phyloP scores from a whole-genome alignment of 2,329 filamentous ascomycete genomes.

The Cladophialophora carrionii region DNA sequence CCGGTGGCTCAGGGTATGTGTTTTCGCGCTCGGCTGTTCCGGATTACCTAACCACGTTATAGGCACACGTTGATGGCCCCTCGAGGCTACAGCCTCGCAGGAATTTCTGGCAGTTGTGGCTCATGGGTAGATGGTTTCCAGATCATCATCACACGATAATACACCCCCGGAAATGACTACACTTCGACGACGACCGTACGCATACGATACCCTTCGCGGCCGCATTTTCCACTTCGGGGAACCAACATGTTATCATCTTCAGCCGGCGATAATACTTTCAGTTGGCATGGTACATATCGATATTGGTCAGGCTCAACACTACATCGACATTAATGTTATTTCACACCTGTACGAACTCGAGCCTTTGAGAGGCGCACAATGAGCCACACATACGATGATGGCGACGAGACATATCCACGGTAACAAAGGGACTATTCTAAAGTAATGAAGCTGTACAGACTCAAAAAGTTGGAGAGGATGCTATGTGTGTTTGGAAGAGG shows the following conservation, averaged over 20 bases:
- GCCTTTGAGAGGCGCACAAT: constrained; percentile 7
- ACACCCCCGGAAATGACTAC: constrained; percentile 5
- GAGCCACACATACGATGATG: constrained; percentile 24
- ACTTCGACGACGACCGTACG: neutral
- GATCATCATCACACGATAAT: constrained; percentile 72
- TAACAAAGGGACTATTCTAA: constrained; percentile 7
- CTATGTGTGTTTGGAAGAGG: constrained; percentile 3
- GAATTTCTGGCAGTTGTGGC: constrained; percentile 79
- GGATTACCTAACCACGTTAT: constrained; percentile 12
- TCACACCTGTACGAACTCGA: constrained; percentile 9
- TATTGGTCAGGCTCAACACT: constrained; percentile 10
- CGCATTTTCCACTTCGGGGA: constrained; percentile 7
- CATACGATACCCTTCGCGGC: neutral
- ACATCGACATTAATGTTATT: constrained; percentile 19
- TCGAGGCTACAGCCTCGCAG: constrained; percentile 83
- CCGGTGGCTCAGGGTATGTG: constrained; percentile 80
- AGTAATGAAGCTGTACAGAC: constrained; percentile 13
- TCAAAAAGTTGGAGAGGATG: constrained; percentile 13
- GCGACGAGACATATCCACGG: constrained; percentile 12
- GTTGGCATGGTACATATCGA: constrained; percentile 10
- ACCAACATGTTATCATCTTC: constrained; percentile 6
- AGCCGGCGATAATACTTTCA: constrained; percentile 3
- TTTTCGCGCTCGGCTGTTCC: neutral
- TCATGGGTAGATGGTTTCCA: constrained; percentile 85
- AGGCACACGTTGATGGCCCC: constrained; percentile 90